Conservation (phyloP, 2,329 filamentous ascomycete species). For the Colletotrichum falcatum region DNA sequence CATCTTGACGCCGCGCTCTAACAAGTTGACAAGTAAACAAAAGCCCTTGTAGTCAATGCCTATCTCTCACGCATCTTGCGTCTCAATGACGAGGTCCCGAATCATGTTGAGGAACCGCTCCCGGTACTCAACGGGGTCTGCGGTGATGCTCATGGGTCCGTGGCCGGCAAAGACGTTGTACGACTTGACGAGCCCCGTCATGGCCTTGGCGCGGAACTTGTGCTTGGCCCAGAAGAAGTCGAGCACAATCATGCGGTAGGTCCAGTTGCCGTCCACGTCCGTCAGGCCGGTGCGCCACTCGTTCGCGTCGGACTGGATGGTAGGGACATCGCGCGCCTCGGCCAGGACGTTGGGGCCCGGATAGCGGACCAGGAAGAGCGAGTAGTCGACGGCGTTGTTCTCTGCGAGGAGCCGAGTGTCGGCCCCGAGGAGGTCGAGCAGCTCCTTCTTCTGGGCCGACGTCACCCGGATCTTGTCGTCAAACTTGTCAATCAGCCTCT, state of each 20-base stretch:
- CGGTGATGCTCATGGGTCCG: constrained; percentile 82
- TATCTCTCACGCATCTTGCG: constrained; percentile 41
- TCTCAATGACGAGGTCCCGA: constrained; percentile 54
- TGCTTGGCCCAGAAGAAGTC: constrained; percentile 87
- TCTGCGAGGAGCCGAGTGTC: constrained; percentile 74
- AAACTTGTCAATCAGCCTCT: constrained; percentile 75
- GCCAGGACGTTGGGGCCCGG: constrained; percentile 42
- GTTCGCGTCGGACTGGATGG: constrained; percentile 45
- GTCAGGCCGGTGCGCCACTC: constrained; percentile 71
- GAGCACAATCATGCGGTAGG: constrained; percentile 75
- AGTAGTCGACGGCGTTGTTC: constrained; percentile 79
- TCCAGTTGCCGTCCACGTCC: constrained; percentile 72
- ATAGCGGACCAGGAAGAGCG: constrained; percentile 74
- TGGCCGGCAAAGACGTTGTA: constrained; percentile 73
- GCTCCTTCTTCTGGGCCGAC: constrained; percentile 64
- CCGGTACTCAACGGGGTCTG: constrained; percentile 75
- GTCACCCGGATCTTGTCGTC: constrained; percentile 72
- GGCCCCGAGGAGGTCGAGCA: constrained; percentile 65
- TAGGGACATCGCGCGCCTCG: constrained; percentile 53
- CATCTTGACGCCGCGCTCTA: constrained; percentile 8
- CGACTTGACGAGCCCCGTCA: constrained; percentile 73
- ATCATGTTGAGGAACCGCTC: constrained; percentile 64
- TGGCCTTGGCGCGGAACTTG: constrained; percentile 71
- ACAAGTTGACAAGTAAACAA: neutral
- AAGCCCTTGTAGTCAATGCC: neutral